Conservation (phyloP, 73 alveolate species). For the Tetrahymena elliotti region DNA sequence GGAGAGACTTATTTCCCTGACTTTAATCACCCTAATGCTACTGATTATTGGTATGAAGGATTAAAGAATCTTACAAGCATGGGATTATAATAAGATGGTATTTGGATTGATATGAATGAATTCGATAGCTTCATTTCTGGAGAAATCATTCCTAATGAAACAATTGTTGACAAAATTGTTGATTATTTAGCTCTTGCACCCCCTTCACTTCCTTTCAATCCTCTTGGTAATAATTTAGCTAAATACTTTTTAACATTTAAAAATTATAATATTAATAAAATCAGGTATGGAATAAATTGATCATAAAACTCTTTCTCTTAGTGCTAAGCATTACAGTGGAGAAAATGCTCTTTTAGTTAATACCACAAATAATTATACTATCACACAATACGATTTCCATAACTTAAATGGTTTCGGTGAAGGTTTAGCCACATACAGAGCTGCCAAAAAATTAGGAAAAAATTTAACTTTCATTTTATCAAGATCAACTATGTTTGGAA, state of each 20-base stretch:
- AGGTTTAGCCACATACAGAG: constrained; percentile 50
- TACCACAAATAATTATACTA: not conserved
- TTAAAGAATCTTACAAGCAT: not conserved
- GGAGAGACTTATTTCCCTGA: constrained; percentile 84
- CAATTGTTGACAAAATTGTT: not conserved
- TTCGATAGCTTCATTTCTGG: constrained; percentile 62
- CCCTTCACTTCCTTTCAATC: constrained; percentile 9
- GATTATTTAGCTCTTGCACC: constrained; percentile 7
- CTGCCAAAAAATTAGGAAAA: constrained; percentile 36
- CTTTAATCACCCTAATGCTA: constrained; percentile 56
- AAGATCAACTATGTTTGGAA: constrained; percentile 81
- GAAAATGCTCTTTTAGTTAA: constrained; percentile 27
- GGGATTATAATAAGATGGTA: constrained; percentile 50
- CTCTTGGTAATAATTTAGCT: not conserved
- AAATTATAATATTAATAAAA: no score
- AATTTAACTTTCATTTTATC: constrained; percentile 66
- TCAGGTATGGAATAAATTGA: not conserved
- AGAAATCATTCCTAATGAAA: constrained; percentile 31
- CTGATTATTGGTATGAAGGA: constrained; percentile 66
- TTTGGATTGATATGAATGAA: constrained; percentile 98
- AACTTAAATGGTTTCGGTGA: constrained; percentile 60
- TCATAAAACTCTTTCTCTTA: constrained; percentile 13
- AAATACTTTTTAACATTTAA: not conserved
- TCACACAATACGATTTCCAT: constrained; percentile 55
- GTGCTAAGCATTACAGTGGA: constrained; percentile 20